Conservation (phyloP, 2,329 filamentous ascomycete species). For the Alternaria angustiovoidea region DNA sequence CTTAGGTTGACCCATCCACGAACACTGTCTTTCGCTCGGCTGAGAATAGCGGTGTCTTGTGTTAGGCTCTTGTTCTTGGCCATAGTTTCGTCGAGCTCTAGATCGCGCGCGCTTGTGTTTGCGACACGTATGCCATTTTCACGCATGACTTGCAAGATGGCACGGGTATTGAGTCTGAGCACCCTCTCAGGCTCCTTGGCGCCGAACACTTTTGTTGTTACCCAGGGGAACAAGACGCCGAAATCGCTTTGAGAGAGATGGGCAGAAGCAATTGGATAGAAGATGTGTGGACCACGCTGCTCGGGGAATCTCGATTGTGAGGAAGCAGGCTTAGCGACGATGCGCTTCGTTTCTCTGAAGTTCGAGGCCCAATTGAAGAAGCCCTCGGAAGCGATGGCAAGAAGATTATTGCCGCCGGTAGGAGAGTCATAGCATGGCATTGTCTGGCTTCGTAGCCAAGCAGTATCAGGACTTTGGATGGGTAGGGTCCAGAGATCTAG, state of each 20-base stretch:
- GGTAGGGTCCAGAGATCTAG: constrained; percentile 86
- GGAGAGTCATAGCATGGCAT: constrained; percentile 70
- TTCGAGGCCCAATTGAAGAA: constrained; percentile 83
- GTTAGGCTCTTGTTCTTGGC: constrained; percentile 13
- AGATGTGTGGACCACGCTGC: constrained; percentile 68
- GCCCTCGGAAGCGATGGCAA: constrained; percentile 77
- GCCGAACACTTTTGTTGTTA: constrained; percentile 60
- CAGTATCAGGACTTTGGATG: constrained; percentile 68
- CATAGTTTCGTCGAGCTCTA: constrained; percentile 46
- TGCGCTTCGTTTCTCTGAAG: constrained; percentile 71
- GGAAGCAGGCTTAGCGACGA: constrained; percentile 67
- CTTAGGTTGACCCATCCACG: constrained; percentile 48
- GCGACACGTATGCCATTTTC: constrained; percentile 54
- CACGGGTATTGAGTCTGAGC: constrained; percentile 81
- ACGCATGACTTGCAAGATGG: constrained; percentile 78
- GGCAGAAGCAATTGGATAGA: constrained; percentile 76
- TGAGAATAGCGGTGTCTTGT: constrained; percentile 47
- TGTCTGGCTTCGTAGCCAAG: constrained; percentile 74
- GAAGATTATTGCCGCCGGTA: constrained; percentile 62
- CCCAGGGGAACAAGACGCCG: constrained; percentile 79
- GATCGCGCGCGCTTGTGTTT: constrained; percentile 50
- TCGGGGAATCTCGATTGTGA: constrained; percentile 53
- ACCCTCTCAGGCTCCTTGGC: constrained; percentile 77
- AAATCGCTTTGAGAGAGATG: constrained; percentile 87
- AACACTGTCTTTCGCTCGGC: constrained; percentile 33